Base-by-base conservation (phyloP, 257 asterid genomes). In the Echites panduratus region DNA sequence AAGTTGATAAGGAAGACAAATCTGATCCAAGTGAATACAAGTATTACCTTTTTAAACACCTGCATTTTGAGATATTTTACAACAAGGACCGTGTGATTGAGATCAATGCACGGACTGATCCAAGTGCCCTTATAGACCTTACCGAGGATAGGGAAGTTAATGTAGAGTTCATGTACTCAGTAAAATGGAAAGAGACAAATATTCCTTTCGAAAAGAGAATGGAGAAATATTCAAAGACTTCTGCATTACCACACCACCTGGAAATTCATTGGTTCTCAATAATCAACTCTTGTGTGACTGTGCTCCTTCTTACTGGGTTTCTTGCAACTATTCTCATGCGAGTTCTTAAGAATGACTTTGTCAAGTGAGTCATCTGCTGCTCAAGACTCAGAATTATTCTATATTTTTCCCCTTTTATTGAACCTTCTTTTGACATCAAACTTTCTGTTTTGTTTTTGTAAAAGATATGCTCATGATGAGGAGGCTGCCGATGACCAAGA, bases 181-280 rank as follows among this genome's bases (percentile, higher is more conserved):
- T 77, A 54, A 84, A 84, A 72, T 87, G 91, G 89, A 84, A 81
- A 78, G 91, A 87, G 76, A 81, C 89, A 32, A 66, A 40, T 66
- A 76, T 79, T 64, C 86, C 86, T 74, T 87, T 84, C 69, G 89
- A 87, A 64, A 87, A 79, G 73, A 82, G 91, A 78, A 87, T 84
- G 89, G 87, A 87, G 26, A 84, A 84, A 76, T 82, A 82, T 78
- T 81, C 91, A 4, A 85, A 79, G 67, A 80, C 89, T 3, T 87
- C 91, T 47, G 80, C 86, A 9, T 50, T 80, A 32, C 86, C 89
- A n/a, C 91, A 66, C 76, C 89, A 84, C 82, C 58, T 86, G 82
- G 86, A 86, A 71, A 84, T 86, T 68, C 89, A 84, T 62, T 86
- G 90, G 89, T 86, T 84, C 81, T 87, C 91, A 56, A 87, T 84